Evolutionary conservation across 495 filamentous ascomycete genomes (phyloP), one percentile per base, ranked within the genome.

Genomic region (Parmelia sp.): DNA sequence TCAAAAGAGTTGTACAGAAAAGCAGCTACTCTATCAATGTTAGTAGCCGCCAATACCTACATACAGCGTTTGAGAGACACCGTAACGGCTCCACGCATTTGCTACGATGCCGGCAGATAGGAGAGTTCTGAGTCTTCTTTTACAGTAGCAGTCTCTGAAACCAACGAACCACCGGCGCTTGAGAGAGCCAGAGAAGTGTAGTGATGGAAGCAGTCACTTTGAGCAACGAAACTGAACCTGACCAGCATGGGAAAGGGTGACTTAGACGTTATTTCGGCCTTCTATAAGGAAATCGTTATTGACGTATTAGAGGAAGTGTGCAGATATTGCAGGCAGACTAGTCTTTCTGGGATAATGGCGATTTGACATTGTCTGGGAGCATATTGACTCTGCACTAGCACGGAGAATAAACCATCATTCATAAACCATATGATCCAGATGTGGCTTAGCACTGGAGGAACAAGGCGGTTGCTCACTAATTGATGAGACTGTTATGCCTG

Each of bases 1-100:
- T 60, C 39, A 74, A 58, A 66, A 74, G 9, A 66, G 37, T 8
- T 55, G 53, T 8, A 74, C 65, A 37, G 67, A 15, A 19, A 71
- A 71, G 53, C 72, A 74, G n/a, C n/a, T n/a, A n/a, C n/a, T n/a
- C n/a, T n/a, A n/a, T n/a, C n/a, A n/a, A n/a, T n/a, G n/a, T n/a
- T n/a, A n/a, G n/a, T n/a, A n/a, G n/a, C n/a, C n/a, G n/a, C n/a
- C n/a, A n/a, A n/a, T n/a, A n/a, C n/a, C n/a, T n/a, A n/a, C n/a
- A n/a, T n/a, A n/a, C n/a, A n/a, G n/a, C n/a, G n/a, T n/a, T n/a
- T n/a, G n/a, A n/a, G n/a, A n/a, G n/a, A n/a, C n/a, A n/a, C n/a
- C n/a, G n/a, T n/a, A n/a, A n/a, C n/a, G n/a, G n/a, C n/a, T n/a
- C n/a, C n/a, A n/a, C n/a, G n/a, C n/a, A n/a, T n/a, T n/a, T n/a